These are phyloP conservation scores for Rubia tinctorum DNA, from an alignment of 305 asterid genomes.

Conservation along the genomic window DNA sequence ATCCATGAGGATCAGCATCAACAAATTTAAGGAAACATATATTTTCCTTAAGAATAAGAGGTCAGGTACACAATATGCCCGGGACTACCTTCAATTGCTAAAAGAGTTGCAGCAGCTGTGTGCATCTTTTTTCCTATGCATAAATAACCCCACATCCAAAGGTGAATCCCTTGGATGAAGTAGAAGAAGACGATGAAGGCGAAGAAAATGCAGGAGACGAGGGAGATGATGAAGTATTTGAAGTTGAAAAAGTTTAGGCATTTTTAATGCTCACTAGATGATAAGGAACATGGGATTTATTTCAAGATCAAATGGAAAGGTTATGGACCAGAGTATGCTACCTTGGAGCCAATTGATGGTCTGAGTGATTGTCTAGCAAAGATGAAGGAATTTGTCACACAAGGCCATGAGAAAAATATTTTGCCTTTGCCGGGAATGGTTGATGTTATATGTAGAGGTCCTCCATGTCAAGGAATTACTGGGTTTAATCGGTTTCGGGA, in stretches of 20 bases:
- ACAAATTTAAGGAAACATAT: too few relatives aligned
- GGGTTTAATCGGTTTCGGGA: slow-evolving; percentile 80
- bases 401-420: slow-evolving; percentile 47
- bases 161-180: slow-evolving; percentile 18
- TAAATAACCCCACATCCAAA: slow-evolving; percentile 20
- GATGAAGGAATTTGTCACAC: slow-evolving; percentile 53
- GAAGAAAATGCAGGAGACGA: slow-evolving; percentile 17
- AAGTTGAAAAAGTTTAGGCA: slow-evolving; percentile 52
- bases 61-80: slow-evolving; percentile 30
- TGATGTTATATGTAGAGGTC: slow-evolving; percentile 93
- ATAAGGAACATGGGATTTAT: too few relatives aligned
- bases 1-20: too few relatives aligned
- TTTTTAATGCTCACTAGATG: slow-evolving; percentile 49
- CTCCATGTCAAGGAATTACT: slow-evolving; percentile 97
- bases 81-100: slow-evolving; percentile 50
- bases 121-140: slow-evolving; percentile 23
- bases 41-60: too few relatives aligned
- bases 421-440: slow-evolving; percentile 78
- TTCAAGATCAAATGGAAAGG: too few relatives aligned
- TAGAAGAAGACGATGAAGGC: slow-evolving; percentile 7
- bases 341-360: too few relatives aligned
- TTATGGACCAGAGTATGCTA: too few relatives aligned
- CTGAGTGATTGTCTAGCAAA: slow-evolving; percentile 51
- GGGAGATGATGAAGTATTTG: slow-evolving; percentile 22
- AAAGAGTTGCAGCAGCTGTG: slow-evolving; percentile 72